Evolutionary conservation across 352 stramenopile species (phyloP).

Genomic region (Phytophthora hibernalis): DNA sequence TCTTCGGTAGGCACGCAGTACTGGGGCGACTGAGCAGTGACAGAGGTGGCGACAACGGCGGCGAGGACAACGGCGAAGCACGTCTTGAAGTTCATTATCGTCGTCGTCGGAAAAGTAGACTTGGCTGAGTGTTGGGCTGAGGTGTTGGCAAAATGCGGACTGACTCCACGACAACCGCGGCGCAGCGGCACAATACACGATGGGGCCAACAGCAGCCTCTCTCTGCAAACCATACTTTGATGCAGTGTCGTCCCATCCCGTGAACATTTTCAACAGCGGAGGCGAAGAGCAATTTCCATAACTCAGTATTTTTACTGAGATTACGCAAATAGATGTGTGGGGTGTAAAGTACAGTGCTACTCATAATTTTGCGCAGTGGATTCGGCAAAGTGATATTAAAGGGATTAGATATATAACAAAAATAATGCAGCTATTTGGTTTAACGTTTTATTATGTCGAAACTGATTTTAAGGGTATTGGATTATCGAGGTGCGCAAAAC

Average conservation of each 20-base stretch:
- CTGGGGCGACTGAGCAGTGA: constrained; percentile 9
- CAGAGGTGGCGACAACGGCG: constrained; percentile 19
- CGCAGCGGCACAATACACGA: constrained; percentile 14
- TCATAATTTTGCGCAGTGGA: no score
- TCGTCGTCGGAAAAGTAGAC: constrained; percentile 1
- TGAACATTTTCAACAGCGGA: constrained; percentile 16
- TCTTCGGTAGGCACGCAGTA: constrained; percentile 20
- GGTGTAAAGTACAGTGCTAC: no score
- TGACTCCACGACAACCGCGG: constrained; percentile 28
- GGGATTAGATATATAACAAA: no score
- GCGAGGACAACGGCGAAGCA: constrained; percentile 25
- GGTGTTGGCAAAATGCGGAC: constrained; percentile 21
- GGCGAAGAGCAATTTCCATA: no score
- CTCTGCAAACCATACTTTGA: constrained; percentile 17
- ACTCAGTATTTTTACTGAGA: no score
- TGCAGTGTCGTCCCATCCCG: constrained; percentile 17
- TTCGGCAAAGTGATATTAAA: no score
- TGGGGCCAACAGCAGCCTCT: constrained; percentile 22
- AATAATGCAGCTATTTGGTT: no score
- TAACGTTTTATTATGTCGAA: no score
- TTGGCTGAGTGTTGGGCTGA: constrained; percentile 3
- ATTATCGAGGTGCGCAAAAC: no score
- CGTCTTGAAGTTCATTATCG: constrained; percentile 36
- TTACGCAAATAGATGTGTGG: no score
- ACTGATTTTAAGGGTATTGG: no score